Percentiles rank a stretch among this genome's conserved stretches.
Conservation (phyloP, 768 basidiomycete genomes). For the Gloeopeniophorella convolvens region DNA sequence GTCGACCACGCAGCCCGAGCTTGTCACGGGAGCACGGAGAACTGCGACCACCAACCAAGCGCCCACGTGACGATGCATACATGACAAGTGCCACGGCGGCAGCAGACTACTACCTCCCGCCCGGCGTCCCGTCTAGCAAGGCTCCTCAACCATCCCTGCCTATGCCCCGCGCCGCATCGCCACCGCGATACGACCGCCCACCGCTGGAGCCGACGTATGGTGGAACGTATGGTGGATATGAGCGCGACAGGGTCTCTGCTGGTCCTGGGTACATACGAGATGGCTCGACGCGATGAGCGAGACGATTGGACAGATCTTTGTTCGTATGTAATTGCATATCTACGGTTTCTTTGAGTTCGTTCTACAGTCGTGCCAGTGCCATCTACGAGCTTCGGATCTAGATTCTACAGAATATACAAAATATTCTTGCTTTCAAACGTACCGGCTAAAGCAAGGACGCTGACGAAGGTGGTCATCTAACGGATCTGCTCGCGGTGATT, state of each 20-base stretch:
- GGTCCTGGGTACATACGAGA: constrained; percentile 6
- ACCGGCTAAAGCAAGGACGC: no score
- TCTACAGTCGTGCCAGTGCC: no score
- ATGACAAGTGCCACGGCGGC: not conserved
- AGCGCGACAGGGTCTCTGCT: not conserved
- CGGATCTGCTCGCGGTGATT: no score
- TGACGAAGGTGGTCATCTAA: no score
- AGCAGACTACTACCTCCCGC: not conserved
- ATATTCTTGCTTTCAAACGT: no score
- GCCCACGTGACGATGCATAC: constrained; percentile 16
- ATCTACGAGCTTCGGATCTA: no score
- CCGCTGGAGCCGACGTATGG: constrained; percentile 1
- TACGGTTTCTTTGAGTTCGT: no score
- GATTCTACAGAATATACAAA: no score
- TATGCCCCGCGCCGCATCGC: not conserved
- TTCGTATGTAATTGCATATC: no score
- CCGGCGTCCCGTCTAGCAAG: constrained; percentile 1
- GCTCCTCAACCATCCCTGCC: constrained; percentile 3
- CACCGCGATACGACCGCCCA: not conserved
- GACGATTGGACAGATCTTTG: no score
- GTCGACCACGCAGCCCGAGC: constrained; percentile 18
- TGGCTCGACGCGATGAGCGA: not conserved
- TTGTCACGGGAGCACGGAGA: constrained; percentile 8
- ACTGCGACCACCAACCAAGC: constrained; percentile 16
- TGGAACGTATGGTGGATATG: constrained; percentile 1